phyloP scores from a whole-genome alignment of 2,329 filamentous ascomycete species.

The Apiospora phragmitis region DNA sequence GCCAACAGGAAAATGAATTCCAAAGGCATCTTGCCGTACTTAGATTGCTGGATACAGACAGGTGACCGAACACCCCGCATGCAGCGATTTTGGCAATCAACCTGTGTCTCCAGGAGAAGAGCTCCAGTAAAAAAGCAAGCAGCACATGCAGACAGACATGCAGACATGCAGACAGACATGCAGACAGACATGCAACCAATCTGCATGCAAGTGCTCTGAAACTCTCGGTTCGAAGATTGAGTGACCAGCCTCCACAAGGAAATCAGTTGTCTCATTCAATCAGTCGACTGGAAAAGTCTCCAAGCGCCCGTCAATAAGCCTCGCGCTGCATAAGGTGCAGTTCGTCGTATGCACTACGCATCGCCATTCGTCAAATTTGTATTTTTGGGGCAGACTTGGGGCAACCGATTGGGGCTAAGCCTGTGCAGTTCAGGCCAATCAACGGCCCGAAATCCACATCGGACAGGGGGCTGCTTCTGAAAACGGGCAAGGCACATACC shows the following conservation, averaged over 20 bases:
- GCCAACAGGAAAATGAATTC: background rate
- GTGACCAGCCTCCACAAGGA: background rate
- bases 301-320: slow-evolving; percentile 1
- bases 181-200: background rate
- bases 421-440: background rate
- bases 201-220: background rate
- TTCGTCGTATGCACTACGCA: background rate
- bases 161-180: background rate
- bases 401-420: slow-evolving; percentile 3
- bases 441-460: background rate
- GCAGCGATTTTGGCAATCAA: background rate
- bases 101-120: background rate
- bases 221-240: background rate
- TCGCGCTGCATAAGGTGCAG: background rate
- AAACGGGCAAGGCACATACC: background rate
- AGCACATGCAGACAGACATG: no score
- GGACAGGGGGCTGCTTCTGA: background rate
- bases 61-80: background rate
- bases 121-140: no score
- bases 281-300: background rate
- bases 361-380: background rate
- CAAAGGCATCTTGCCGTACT: background rate
- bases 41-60: background rate
- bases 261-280: background rate
- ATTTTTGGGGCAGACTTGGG: background rate